Evolutionary conservation across 2,329 filamentous ascomycete species (phyloP).

Genomic region (Penicillium italicum): DNA sequence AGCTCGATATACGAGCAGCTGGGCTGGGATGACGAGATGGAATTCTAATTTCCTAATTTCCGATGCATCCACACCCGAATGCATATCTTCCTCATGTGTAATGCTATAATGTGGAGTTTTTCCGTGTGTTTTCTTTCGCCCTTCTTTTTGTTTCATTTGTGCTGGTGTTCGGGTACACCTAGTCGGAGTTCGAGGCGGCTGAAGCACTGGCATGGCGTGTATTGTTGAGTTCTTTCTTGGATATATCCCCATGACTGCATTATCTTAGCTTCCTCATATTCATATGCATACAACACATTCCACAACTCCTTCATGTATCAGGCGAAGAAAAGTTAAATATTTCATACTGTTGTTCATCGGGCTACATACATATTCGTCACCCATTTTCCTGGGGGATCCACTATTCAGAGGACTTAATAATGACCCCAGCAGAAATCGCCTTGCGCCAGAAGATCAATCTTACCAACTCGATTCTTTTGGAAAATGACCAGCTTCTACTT

Average conservation of each 20-base stretch:
- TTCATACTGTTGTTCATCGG: neutral
- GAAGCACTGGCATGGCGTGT: conserved; percentile 1
- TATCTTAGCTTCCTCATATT: neutral
- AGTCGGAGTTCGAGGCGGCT: neutral
- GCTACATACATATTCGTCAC: no score
- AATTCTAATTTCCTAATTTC: conserved; percentile 11
- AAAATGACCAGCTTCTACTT: no score
- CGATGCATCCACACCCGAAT: neutral
- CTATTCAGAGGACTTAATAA: no score
- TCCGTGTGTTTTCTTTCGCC: neutral
- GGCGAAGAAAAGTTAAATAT: neutral
- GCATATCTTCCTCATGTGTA: neutral
- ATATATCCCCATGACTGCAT: conserved; percentile 6
- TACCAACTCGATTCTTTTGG: no score
- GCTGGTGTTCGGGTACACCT: neutral
- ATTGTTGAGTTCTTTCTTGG: neutral
- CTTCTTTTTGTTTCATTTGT: neutral
- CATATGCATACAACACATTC: neutral
- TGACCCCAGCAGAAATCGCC: no score
- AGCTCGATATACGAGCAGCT: conserved; percentile 44
- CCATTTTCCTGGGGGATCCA: no score
- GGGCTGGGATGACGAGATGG: conserved; percentile 43
- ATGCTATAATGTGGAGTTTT: neutral
- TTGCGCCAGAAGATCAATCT: no score
- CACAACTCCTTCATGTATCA: neutral